Conservation (phyloP, 192 early-diverging fungal species). For the Mortierella claussenii region DNA sequence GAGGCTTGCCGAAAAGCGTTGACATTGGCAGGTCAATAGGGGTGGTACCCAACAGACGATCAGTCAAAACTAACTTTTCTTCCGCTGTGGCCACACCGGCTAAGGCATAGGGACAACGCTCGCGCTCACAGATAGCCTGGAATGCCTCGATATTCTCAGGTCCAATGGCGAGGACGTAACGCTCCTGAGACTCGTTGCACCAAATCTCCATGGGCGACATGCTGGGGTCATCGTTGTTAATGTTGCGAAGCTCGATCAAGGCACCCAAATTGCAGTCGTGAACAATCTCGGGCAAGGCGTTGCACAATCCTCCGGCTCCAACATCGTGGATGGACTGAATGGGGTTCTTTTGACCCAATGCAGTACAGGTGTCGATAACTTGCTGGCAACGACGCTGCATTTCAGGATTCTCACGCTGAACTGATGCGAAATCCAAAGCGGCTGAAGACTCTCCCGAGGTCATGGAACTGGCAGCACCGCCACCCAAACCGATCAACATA, state of each 20-base stretch:
- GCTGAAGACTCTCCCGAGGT: conserved; percentile 86
- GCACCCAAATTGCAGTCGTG: conserved; percentile 95
- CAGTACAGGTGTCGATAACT: conserved; percentile 95
- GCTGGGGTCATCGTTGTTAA: conserved; percentile 89
- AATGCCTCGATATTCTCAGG: conserved; percentile 76
- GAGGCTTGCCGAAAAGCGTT: conserved; percentile 96
- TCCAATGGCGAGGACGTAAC: conserved; percentile 95
- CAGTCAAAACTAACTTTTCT: conserved; percentile 81
- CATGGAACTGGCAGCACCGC: conserved; percentile 98
- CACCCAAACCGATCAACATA: conserved; percentile 99
- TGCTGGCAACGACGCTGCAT: conserved; percentile 98
- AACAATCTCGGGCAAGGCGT: conserved; percentile 98
- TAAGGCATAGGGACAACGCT: conserved; percentile 91
- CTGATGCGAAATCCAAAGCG: conserved; percentile 96
- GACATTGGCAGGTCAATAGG: conserved; percentile 95
- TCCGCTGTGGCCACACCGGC: conserved; percentile 91
- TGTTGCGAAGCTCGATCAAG: conserved; percentile 87
- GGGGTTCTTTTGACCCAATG: conserved; percentile 82
- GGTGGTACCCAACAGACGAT: conserved; percentile 70
- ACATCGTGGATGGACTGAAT: conserved; percentile 98
- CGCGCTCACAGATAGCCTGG: conserved; percentile 82
- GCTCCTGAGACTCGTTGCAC: conserved; percentile 99
- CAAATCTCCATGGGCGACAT: conserved; percentile 99
- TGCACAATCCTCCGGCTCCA: conserved; percentile 98
- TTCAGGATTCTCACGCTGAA: conserved; percentile 99